phyloP scores from a whole-genome alignment of 228 moss, liverwort and hornwort species.

The Sphagnum fallax region DNA sequence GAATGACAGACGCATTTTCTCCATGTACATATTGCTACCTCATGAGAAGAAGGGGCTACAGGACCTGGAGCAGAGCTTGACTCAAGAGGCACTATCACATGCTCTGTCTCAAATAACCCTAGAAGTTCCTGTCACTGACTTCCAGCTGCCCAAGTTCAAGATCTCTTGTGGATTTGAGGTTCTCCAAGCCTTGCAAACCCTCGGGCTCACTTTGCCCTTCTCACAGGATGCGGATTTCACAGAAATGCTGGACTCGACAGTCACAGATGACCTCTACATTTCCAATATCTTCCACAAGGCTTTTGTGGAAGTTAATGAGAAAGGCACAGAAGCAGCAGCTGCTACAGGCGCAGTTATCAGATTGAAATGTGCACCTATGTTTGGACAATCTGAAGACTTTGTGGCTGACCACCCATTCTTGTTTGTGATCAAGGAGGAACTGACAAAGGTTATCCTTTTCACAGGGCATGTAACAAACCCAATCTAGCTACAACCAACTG shows the following conservation, averaged over 20 bases:
- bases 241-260: slow-evolving; percentile 59
- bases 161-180: slow-evolving; percentile 52
- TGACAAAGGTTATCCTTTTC: slow-evolving; percentile 70
- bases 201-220: slow-evolving; percentile 64
- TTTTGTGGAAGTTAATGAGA: slow-evolving; percentile 80
- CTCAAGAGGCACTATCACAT: slow-evolving; percentile 27
- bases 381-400: slow-evolving; percentile 39
- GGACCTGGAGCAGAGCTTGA: slow-evolving; percentile 56
- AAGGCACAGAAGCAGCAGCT: slow-evolving; percentile 84
- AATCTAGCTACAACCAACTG: slow-evolving; percentile 2
- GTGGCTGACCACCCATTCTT: slow-evolving; percentile 86
- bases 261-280: slow-evolving; percentile 31
- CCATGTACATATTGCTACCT: slow-evolving; percentile 73
- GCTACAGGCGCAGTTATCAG: slow-evolving; percentile 38
- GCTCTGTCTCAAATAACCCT: slow-evolving; percentile 34
- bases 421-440: slow-evolving; percentile 76
- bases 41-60: slow-evolving; percentile 50
- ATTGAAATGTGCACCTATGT: slow-evolving; percentile 21
- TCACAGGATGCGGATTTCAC: slow-evolving; percentile 52
- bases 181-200: slow-evolving; percentile 31
- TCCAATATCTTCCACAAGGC: slow-evolving; percentile 77
- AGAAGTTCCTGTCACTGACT: slow-evolving; percentile 36
- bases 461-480: slow-evolving; percentile 44
- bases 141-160: slow-evolving; percentile 75
- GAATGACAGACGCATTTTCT: slow-evolving; percentile 53